Base-by-base conservation (phyloP, 2,329 filamentous ascomycete species). In the Fusarium illudens region DNA sequence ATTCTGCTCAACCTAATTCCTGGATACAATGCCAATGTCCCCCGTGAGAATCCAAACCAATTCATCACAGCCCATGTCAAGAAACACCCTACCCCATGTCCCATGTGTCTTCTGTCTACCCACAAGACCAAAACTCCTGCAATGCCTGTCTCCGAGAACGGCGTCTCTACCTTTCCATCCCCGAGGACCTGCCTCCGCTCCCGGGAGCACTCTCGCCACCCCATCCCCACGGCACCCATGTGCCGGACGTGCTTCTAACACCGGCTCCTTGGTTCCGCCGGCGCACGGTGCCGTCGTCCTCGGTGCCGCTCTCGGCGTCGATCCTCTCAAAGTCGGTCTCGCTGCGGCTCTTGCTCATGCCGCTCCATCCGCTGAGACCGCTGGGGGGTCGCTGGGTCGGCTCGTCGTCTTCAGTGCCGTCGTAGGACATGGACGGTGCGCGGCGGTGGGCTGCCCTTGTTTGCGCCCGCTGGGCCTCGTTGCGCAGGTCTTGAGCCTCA, bases 261-360 rank as follows among this genome's bases (percentile, higher is more conserved):
- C 71, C 50, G 17, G 67, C 71, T 34, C 68, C 66, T 19, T 71
- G 67, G 25, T 78, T 67, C 52, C 77, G 78, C 64, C 75, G 75
- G 57, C 78, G 75, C 25, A 80, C 73, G 17, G 72, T 73, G 10
- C 72, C 82, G 30, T 81, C 83, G 46, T 87, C 86, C 74, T 87
- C 89, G 25, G 81, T 82, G 10, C 85, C 85, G 73, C 89, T 90
- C 75, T 94, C 91, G 32, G 90, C 89, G 65, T 96, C 92, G 70
- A 96, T 92, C 77, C 93, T 92, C 75, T 97, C 94, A 75, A 97
- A 97, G 72, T 97, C 95, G 19, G 87, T 88, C 76, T 97, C 94
- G 77, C 92, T 96, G 67, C 89, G 89, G 75, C 92, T 95, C 81
- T 95, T 95, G 72, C 88, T 90, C 73, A 97, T 80, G 4, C 83